Percentiles rank a stretch among this genome's conserved stretches.
These are phyloP conservation scores for Fomitopsis betulina DNA, from an alignment of 1,284 basidiomycete species.

Conservation along the genomic window DNA sequence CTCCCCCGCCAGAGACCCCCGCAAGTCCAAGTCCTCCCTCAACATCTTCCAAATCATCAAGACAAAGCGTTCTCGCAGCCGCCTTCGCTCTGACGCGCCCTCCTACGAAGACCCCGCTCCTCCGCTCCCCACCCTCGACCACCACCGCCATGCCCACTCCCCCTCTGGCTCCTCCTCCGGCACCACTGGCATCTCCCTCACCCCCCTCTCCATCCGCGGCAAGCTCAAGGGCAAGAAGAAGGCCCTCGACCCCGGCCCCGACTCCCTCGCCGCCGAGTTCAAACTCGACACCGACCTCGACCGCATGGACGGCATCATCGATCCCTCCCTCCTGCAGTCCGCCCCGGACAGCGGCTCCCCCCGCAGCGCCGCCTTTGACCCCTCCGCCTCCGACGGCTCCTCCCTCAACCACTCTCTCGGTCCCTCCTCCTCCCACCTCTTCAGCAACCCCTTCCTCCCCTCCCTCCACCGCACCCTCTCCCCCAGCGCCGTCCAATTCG, in stretches of 20 bases:
- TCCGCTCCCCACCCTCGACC: conserved; percentile 19
- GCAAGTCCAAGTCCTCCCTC: conserved; percentile 17
- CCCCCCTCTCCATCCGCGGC: conserved; percentile 23
- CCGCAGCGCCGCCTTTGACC: conserved; percentile 31
- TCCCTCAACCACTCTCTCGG: conserved; percentile 22
- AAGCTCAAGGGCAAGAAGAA: conserved; percentile 19
- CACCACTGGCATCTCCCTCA: background rate
- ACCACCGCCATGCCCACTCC: conserved; percentile 23
- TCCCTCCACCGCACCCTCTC: conserved; percentile 18
- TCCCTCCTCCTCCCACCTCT: conserved; percentile 17
- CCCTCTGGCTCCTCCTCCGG: conserved; percentile 31
- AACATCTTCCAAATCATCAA: conserved; percentile 25
- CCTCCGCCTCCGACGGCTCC: conserved; percentile 24
- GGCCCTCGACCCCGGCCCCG: conserved; percentile 16
- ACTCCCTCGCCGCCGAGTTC: conserved; percentile 27
- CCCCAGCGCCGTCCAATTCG: conserved; percentile 15
- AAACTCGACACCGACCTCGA: conserved; percentile 76
- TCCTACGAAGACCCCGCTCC: conserved; percentile 13
- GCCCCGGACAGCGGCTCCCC: conserved; percentile 34
- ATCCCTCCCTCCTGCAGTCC: conserved; percentile 35
- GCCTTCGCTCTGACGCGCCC: conserved; percentile 21
- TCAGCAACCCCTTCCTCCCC: conserved; percentile 28
- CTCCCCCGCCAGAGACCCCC: conserved; percentile 11
- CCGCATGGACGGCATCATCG: conserved; percentile 82
- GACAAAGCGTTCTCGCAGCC: conserved; percentile 28